Conservation (phyloP, 2,329 filamentous ascomycete species). For the Ciborinia camelliae region DNA sequence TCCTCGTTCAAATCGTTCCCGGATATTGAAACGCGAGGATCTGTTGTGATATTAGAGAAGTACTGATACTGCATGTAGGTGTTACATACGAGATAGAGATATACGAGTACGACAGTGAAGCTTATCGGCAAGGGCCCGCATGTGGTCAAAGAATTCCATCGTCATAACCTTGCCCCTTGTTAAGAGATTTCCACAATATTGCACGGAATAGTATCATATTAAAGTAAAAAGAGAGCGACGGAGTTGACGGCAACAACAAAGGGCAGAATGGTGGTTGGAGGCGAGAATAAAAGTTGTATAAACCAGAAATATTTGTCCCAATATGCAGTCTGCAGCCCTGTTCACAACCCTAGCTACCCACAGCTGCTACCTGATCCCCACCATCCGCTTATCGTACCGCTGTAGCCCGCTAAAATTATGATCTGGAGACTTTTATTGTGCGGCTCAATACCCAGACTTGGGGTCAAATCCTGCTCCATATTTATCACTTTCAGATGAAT, state of each 20-base stretch:
- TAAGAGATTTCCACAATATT: constrained; percentile 4
- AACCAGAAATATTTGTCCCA: not conserved
- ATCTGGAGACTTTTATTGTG: too few species aligned
- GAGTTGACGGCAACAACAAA: not conserved
- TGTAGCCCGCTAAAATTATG: not conserved
- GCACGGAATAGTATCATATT: constrained; percentile 9
- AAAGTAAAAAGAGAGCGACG: not conserved
- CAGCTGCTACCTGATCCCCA: not conserved
- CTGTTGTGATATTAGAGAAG: not conserved
- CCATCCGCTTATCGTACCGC: not conserved
- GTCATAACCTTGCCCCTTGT: constrained; percentile 2
- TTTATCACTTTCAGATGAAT: not conserved
- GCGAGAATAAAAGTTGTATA: not conserved
- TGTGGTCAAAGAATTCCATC: constrained; percentile 18
- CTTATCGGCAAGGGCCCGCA: constrained; percentile 2
- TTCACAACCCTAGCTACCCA: not conserved
- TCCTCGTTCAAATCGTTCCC: not conserved
- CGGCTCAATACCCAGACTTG: not conserved
- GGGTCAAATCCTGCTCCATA: not conserved
- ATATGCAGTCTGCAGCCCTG: not conserved
- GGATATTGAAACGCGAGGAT: not conserved
- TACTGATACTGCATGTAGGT: not conserved
- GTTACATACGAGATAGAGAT: not conserved
- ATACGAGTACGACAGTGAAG: constrained; percentile 1
- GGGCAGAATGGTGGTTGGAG: not conserved